A percentile compares a stretch with the other conserved stretches of the same genome.
Conservation (phyloP, 1,139 yeast species). For the Pichia cactophila region DNA sequence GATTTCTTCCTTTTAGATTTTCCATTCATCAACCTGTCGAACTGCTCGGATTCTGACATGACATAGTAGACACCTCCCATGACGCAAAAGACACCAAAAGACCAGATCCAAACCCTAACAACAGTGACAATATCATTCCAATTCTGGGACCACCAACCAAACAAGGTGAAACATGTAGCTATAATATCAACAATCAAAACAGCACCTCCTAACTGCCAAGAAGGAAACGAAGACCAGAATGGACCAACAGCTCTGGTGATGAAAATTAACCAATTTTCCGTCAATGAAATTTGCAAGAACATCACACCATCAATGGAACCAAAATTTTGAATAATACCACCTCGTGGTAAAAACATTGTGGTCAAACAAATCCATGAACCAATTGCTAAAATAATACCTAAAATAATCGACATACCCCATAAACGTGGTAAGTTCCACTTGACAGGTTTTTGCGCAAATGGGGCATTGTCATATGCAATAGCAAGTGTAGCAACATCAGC, state of each 20-base stretch:
- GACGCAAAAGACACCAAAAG: constrained; percentile 93
- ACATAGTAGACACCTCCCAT: constrained; percentile 95
- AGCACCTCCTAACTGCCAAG: constrained; percentile 94
- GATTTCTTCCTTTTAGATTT: constrained; percentile 59
- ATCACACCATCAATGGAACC: constrained; percentile 89
- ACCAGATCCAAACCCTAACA: constrained; percentile 89
- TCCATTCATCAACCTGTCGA: constrained; percentile 94
- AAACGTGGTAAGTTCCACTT: constrained; percentile 98
- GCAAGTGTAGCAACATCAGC: constrained; percentile 95
- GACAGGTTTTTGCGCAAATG: constrained; percentile 93
- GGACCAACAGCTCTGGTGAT: constrained; percentile 93
- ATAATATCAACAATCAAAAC: constrained; percentile 80
- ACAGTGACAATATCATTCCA: constrained; percentile 95
- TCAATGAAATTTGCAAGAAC: constrained; percentile 85
- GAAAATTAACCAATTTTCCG: constrained; percentile 96
- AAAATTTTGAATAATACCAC: constrained; percentile 92
- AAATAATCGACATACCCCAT: constrained; percentile 89
- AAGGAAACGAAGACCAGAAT: constrained; percentile 88
- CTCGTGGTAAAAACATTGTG: constrained; percentile 76
- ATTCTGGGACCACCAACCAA: constrained; percentile 98
- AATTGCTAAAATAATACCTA: constrained; percentile 75
- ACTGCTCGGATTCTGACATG: constrained; percentile 79
- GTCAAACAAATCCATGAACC: constrained; percentile 93
- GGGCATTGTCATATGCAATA: constrained; percentile 96
- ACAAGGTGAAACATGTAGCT: constrained; percentile 83